These are phyloP conservation scores for Puccinia polysora DNA, from an alignment of 1,284 basidiomycete species.

Conservation along the genomic window DNA sequence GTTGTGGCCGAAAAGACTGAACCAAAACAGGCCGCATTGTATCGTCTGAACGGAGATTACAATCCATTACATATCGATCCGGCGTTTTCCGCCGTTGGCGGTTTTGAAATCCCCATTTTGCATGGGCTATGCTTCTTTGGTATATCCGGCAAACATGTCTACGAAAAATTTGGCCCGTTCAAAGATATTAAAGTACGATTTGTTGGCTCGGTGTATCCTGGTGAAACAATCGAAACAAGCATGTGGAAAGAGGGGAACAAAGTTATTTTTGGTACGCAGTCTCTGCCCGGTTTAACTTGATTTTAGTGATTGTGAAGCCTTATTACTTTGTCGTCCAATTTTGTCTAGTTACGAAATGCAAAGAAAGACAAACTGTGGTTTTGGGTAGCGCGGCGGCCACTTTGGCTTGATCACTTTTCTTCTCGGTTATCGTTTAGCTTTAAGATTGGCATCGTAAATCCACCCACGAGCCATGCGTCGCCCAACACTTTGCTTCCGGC, in stretches of 20 bases:
- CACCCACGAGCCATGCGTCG: too few relatives aligned
- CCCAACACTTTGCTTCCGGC: too few relatives aligned
- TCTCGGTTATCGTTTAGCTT: too few relatives aligned
- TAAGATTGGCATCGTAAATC: too few relatives aligned
- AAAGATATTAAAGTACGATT: conserved; percentile 95
- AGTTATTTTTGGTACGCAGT: conserved; percentile 37
- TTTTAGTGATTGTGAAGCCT: not conserved
- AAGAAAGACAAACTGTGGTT: conserved; percentile 36
- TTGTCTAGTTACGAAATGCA: conserved; percentile 35
- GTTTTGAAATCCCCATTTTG: conserved; percentile 76
- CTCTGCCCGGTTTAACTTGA: not conserved
- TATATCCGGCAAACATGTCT: conserved; percentile 86
- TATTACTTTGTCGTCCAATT: not conserved
- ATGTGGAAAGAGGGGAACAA: conserved; percentile 42
- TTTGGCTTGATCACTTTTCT: conserved; percentile 21
- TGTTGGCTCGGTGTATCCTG: conserved; percentile 84
- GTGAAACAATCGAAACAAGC: conserved; percentile 67
- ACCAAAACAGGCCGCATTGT: conserved; percentile 77
- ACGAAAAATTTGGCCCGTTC: conserved; percentile 77
- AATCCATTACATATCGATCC: conserved; percentile 94
- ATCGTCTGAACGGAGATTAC: conserved; percentile 79
- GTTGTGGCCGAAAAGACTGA: conserved; percentile 80
- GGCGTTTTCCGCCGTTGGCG: conserved; percentile 86
- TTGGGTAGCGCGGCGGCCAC: conserved; percentile 33
- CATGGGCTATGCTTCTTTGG: conserved; percentile 86